A percentile compares a stretch with the other conserved stretches of the same genome.
Conservation (phyloP, 345 rosid genomes). For the Eucalyptus cladocalyx region DNA sequence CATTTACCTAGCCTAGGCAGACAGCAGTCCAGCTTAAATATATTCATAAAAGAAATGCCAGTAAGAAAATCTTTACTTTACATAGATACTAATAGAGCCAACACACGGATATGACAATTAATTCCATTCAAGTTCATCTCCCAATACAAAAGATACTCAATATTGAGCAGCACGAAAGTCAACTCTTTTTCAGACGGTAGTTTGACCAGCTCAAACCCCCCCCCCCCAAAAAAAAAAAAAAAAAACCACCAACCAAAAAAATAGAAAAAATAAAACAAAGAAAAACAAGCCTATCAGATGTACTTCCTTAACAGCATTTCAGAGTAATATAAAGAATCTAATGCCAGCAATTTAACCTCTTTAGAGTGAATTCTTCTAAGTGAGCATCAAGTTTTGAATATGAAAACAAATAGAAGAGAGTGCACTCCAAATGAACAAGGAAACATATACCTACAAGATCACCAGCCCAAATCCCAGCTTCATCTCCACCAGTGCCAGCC, state of each 20-base stretch:
- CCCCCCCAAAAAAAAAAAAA: neutral
- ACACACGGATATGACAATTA: neutral
- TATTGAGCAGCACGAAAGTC: neutral
- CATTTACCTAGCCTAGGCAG: neutral
- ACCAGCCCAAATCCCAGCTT: conserved; percentile 99
- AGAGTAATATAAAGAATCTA: neutral
- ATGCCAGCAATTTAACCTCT: neutral
- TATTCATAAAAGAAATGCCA: neutral
- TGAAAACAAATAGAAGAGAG: neutral
- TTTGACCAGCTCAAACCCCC: neutral
- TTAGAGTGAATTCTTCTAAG: neutral
- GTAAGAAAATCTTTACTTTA: neutral
- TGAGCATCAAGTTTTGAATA: neutral
- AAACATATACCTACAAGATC: conserved; percentile 99
- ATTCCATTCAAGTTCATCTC: neutral
- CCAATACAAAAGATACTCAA: neutral
- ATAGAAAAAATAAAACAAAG: neutral
- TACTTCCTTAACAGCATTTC: neutral
- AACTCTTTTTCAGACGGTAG: neutral
- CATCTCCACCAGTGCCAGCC: conserved; percentile 99
- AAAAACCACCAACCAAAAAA: neutral
- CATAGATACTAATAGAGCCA: neutral
- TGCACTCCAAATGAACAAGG: conserved; percentile 19
- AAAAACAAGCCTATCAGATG: neutral
- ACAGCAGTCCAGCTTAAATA: neutral